Evolutionary conservation across 768 basidiomycete species (phyloP).

Genomic region (Clathrus columnatus): DNA sequence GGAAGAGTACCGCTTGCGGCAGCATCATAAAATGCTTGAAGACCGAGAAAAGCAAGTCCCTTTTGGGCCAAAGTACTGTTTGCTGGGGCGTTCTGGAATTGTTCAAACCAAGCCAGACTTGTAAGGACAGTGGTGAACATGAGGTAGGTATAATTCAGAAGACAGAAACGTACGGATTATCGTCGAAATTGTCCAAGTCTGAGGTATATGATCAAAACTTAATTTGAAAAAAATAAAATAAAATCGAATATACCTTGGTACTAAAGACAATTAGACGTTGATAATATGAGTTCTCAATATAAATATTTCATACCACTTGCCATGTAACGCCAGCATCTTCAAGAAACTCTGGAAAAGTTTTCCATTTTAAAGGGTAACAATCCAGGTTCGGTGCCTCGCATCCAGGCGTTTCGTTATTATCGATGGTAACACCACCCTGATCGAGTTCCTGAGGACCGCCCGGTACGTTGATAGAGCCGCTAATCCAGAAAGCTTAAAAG

Average conservation of each 20-base stretch:
- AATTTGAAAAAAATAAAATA: neutral
- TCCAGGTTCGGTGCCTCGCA: constrained; percentile 3
- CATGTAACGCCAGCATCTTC: constrained; percentile 9
- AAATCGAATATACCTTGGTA: constrained; percentile 7
- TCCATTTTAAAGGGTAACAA: constrained; percentile 12
- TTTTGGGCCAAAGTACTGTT: constrained; percentile 3
- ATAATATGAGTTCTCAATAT: neutral
- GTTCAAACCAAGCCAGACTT: constrained; percentile 6
- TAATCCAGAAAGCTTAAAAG: constrained; percentile 10
- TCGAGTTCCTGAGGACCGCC: constrained; percentile 11
- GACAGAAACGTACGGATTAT: constrained; percentile 8
- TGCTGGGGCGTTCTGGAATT: neutral
- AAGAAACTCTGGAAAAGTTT: constrained; percentile 8
- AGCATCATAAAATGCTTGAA: constrained; percentile 9
- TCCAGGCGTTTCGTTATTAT: constrained; percentile 14
- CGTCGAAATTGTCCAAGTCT: constrained; percentile 12
- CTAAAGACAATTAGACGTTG: neutral
- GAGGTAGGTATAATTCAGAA: neutral
- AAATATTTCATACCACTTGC: constrained; percentile 6
- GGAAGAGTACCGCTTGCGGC: constrained; percentile 10
- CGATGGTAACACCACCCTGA: constrained; percentile 6
- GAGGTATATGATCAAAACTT: neutral
- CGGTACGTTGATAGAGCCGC: constrained; percentile 13
- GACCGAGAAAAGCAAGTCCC: constrained; percentile 8
- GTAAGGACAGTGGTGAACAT: too few relatives aligned